Evolutionary conservation across 176 grass and related monocot genomes (phyloP), one percentile per base, ranked within the genome.

Genomic region (Aechmea fasciata): DNA sequence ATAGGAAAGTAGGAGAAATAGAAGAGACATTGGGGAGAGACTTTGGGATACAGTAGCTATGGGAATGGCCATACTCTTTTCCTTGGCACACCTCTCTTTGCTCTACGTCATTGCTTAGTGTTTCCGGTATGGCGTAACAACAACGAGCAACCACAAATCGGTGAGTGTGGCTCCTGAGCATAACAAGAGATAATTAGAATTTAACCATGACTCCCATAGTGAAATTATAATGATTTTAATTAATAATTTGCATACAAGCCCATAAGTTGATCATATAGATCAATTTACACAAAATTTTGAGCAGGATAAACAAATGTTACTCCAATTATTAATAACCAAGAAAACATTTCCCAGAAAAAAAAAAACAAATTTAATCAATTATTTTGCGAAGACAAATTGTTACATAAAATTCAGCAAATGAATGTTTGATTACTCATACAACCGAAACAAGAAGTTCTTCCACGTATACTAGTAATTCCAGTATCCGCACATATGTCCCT

Each of bases 11-110:
- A 29, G 68, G 63, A 63, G 76, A 87, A 49, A 50, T 69, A 3
- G 83, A 65, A 6, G 49, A 48, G 11, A 33, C 70, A 63, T n/a
- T 74, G 55, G 51, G 57, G 11, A 69, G 11, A 10, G 69, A 66
- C 55, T 73, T 85, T 82, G 85, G 62, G 19, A 73, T 52, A 69
- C 2, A 48, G 62, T 17, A 53, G 66, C 69, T 74, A 73, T 72
- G 53, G 17, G n/a, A 68, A 73, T 67, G 82, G 52, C 55, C 62
- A 63, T 51, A 79, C 51, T 52, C 59, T 24, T 47, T 66, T 51
- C 68, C 53, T 49, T 64, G 47, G 15, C 74, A 69, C 50, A 64
- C 61, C 48, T 83, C 71, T 69, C 83, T 67, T 24, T 19, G 70
- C 50, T 81, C 81, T 20, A 74, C 48, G 20, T 69, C 74, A 25